Evolutionary conservation across 345 rosid species (phyloP), one percentile per base, ranked within the genome.

Genomic region (Heritiera fomes): DNA sequence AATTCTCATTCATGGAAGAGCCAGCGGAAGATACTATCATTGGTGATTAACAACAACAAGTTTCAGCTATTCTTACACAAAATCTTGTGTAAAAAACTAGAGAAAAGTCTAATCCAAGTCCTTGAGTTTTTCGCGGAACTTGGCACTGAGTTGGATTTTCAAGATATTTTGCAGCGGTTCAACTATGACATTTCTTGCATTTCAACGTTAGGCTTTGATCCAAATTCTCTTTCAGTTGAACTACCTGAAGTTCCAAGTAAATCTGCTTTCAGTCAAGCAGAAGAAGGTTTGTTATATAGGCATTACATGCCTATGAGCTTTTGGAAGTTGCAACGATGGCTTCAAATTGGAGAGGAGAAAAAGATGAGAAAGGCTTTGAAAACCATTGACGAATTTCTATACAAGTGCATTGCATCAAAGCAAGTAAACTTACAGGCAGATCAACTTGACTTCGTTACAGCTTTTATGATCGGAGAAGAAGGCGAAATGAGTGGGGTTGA

Each of bases 101-200:
- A 13, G 13, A 61, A 23, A 58, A 76, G 82, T 28, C 47, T 81
- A 1, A n/a, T 64, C 12, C 41, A 75, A 7, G 41, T 80, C 20
- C 64, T 84, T 1, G 77, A 80, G 1, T 50, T 43, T 4, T 50
- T 50, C 17, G 13, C 3, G 17, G 2, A 50, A 13, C 55, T 50
- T 12, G 55, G 17, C 17, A 13, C 17, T 12, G 78, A 12, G 14
- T 66, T 83, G 28, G 85, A 83, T 60, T 8, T 83, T 41, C 87
- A 85, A 75, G 87, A 83, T 38, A 8, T 87, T 43, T 49, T 85
- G 10, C 60, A 83, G 1, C 62, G 87, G 41, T 83, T 81, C 52
- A 77, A 20, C 1, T 87, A 81, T 38, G 83, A 87, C 43, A 77
- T 41, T 38, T 28, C 75, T 14, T 72, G 79, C 28, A 8, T 46